Percentiles rank a stretch among this genome's conserved stretches.
Conservation (phyloP, 257 asterid genomes). For the Mitragyna speciosa region DNA sequence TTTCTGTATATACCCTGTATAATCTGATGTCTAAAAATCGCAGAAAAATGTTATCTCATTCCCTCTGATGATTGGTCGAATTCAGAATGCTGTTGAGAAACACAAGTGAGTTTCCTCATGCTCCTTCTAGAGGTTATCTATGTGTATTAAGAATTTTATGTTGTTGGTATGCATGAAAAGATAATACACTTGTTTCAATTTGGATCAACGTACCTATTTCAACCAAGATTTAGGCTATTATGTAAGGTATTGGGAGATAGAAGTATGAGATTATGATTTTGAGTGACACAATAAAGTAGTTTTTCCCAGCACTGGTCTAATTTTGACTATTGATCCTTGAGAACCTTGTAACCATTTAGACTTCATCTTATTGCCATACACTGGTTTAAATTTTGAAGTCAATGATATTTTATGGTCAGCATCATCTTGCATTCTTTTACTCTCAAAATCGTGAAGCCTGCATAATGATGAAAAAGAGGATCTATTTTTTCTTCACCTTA, state of each 20-base stretch:
- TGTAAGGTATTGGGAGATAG: not conserved
- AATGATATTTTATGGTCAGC: not conserved
- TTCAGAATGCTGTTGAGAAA: slow-evolving; percentile 57
- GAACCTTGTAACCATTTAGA: not conserved
- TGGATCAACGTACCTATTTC: not conserved
- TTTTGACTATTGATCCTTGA: no score
- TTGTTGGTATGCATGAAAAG: not conserved
- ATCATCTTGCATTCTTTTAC: not conserved
- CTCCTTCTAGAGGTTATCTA: slow-evolving; percentile 5
- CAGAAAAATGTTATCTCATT: slow-evolving; percentile 57
- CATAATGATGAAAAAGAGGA: not conserved
- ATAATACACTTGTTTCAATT: not conserved
- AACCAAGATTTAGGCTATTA: not conserved
- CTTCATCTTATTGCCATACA: not conserved
- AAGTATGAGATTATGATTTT: not conserved
- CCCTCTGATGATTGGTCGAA: slow-evolving; percentile 47
- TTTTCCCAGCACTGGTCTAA: not conserved
- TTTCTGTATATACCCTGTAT: slow-evolving; percentile 6
- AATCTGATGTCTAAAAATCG: slow-evolving; percentile 29
- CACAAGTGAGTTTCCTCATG: slow-evolving; percentile 59
- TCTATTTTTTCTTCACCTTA: not conserved
- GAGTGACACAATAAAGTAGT: not conserved
- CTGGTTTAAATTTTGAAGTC: not conserved
- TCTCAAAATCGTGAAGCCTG: not conserved
- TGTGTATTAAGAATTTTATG: not conserved